These are phyloP conservation scores for Gypsophila paniculata DNA, from an alignment of 179 eudicot species.

Conservation along the genomic window DNA sequence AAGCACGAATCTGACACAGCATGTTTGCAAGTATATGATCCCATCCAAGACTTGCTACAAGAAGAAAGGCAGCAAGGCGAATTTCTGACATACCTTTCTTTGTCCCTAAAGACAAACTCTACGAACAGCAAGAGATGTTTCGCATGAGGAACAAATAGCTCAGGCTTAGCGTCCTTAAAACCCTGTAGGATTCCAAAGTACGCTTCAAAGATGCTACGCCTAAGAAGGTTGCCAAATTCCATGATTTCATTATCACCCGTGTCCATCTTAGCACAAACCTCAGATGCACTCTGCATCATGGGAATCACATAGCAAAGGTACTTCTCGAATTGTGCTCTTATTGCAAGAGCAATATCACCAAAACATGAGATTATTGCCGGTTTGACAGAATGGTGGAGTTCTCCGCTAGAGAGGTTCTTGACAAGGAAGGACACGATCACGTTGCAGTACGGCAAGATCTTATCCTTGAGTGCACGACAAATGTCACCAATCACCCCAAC, in stretches of 20 bases:
- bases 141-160: constrained; percentile 76
- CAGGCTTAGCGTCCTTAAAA: constrained; percentile 74
- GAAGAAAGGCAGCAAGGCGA: not conserved
- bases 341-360: constrained; percentile 88
- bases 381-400: constrained; percentile 78
- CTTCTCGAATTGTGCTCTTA: constrained; percentile 77
- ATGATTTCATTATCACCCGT: constrained; percentile 65
- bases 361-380: constrained; percentile 91
- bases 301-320: constrained; percentile 67
- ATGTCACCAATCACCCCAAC: constrained; percentile 97
- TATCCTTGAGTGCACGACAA: constrained; percentile 79
- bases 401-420: constrained; percentile 74
- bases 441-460: constrained; percentile 75
- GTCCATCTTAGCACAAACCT: constrained; percentile 68
- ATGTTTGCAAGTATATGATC: too few species aligned
- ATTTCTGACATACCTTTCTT: constrained; percentile 40
- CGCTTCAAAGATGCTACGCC: constrained; percentile 83
- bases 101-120: constrained; percentile 63
- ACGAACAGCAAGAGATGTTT: constrained; percentile 75
- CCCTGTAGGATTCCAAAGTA: constrained; percentile 91
- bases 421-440: constrained; percentile 78
- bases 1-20: not conserved
- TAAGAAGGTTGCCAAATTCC: constrained; percentile 75
- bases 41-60: not conserved
- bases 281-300: constrained; percentile 85